phyloP scores from a whole-genome alignment of 164 flowering plant genomes.

The Cinnamomum micranthum region DNA sequence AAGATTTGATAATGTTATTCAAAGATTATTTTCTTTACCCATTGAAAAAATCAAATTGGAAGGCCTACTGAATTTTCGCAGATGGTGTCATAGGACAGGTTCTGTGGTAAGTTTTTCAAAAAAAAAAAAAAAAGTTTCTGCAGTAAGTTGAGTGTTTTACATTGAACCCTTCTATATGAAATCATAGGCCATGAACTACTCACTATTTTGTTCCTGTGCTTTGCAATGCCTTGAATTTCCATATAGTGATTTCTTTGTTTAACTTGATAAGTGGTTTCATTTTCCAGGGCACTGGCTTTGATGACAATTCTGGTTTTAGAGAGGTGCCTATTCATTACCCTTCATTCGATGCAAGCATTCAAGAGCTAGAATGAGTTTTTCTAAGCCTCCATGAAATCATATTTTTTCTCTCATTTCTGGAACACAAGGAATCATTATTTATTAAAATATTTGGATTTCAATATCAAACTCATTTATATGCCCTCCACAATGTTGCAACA shows the following conservation, averaged over 20 bases:
- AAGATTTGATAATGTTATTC: background rate
- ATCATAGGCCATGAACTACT: background rate
- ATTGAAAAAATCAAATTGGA: background rate
- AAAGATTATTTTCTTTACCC: background rate
- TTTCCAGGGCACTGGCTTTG: constrained; percentile 49
- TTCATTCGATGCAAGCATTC: background rate
- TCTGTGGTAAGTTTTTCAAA: background rate
- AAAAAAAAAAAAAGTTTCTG: background rate
- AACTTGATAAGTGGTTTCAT: constrained; percentile 14
- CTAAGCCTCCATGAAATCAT: background rate
- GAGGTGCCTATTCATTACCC: constrained; percentile 50
- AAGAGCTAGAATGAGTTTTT: background rate
- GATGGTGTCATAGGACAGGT: background rate
- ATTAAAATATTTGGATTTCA: background rate
- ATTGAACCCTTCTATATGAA: background rate
- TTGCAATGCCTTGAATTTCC: no score
- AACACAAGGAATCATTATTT: background rate
- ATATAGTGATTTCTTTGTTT: background rate
- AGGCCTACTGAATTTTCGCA: background rate
- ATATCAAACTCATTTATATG: background rate
- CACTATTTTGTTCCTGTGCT: background rate
- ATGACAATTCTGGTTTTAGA: constrained; percentile 37
- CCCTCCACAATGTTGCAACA: background rate
- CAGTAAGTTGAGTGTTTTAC: background rate
- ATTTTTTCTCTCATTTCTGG: background rate